phyloP scores from a whole-genome alignment of 139 green algal species.

The Bryopsis sp. region DNA sequence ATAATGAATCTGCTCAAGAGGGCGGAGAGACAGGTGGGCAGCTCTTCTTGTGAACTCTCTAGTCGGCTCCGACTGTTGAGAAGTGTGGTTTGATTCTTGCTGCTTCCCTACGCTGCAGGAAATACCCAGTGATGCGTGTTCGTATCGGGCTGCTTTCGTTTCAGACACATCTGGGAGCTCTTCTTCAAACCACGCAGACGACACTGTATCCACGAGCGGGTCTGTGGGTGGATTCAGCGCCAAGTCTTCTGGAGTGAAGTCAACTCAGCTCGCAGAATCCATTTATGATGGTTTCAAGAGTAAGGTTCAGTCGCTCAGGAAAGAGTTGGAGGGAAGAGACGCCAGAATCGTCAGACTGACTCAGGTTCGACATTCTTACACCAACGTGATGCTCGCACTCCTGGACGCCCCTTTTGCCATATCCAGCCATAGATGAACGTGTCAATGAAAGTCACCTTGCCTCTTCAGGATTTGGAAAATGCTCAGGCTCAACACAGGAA shows the following conservation, averaged over 20 bases:
- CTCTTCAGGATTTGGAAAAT: not conserved
- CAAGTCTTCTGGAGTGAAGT: not conserved
- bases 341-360: not conserved
- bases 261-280: not conserved
- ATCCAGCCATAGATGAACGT: too few species aligned
- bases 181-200: not conserved
- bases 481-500: not conserved
- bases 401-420: too few species aligned
- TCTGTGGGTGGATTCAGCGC: not conserved
- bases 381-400: too few species aligned
- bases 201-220: not conserved
- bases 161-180: not conserved
- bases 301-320: not conserved
- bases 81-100: too few species aligned
- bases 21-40: not conserved
- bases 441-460: not conserved
- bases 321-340: not conserved
- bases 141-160: too few species aligned
- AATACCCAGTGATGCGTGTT: too few species aligned
- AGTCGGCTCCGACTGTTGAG: too few species aligned
- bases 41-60: too few species aligned
- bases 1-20: not conserved
- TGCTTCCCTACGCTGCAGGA: too few species aligned
- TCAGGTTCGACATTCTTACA: not conserved
- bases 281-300: not conserved